Base-by-base conservation (phyloP, 163 green algal species). In the Scenedesmus sp. region DNA sequence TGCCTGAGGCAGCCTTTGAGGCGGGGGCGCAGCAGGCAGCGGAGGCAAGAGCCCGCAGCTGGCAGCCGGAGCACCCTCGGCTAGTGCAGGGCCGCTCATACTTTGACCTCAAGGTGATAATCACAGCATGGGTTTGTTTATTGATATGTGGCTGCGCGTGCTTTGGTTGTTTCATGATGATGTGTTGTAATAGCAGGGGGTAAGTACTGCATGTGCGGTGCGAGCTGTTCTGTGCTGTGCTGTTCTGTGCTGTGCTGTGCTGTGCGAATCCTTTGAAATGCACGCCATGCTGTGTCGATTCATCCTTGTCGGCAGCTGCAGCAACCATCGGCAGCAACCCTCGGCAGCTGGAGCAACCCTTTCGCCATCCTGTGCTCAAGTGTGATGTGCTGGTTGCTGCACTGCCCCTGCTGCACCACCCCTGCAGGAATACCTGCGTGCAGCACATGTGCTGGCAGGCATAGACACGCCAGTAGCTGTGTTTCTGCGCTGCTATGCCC, bases 401-500 rank as follows among this genome's bases (percentile, higher is more conserved):
- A n/a, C 59, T 57, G 9, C 3, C 2, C 7, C 56, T 56, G 83
- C 23, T 3, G 84, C 15, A 10, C 23, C 59, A 3, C 20, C 0
- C n/a, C 23, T 92, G 26, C 94, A 98, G 97, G 96, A 98, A 87
- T 98, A 97, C 84, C 87, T 87, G 23, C 92, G 95, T 3, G 94
- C 93, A 10, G 96, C 96, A 0, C 92, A 98, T 82, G 92, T 92
- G 20, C 93, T 98, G 6, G 18, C 34, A 34, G 90, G 84, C 60
- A 15, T 87, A 23, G 23, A 77, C 55, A 55, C 73, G 1, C 59
- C 73, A 8, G 64, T 82, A 59, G 93, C 95, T 0, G 56, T 93
- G 0, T 99, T 99, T 90, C 93, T 99, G 79, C 93, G 96, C 8
- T 95, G 92, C 84, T 98, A 98, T 88, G 87, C 96, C 0, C 92